Base-by-base conservation (phyloP, 2,329 filamentous ascomycete genomes). In the Akanthomyces uredinophilus region DNA sequence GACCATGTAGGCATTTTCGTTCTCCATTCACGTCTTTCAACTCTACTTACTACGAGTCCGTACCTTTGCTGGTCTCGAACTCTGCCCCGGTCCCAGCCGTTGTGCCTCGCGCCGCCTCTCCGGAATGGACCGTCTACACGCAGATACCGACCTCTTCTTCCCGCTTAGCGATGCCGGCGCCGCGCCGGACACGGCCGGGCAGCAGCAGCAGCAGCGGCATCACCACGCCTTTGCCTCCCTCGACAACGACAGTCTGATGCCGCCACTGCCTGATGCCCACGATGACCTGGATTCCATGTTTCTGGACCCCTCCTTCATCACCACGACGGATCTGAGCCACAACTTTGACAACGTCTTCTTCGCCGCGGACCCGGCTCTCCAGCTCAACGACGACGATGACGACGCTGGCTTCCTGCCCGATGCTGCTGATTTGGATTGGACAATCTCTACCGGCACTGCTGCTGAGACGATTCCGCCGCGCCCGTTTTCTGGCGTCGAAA, bases 101-200 rank as follows among this genome's bases (percentile, higher is more conserved):
- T 35, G 6, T 35, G 13, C 37, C 37, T 39, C 32, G 32, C 32
- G 37, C 16, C 14, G 18, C 32, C 6, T 29, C 18, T 37, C 18
- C 7, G 59, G 59, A 5, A 61, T 61, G 59, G 59, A 61, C 50
- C 57, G 20, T 50, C 37, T 52, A 47, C 47, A 41, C 35, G 22
- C 20, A 13, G 59, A 61, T 27, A 16, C 13, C 50, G 50, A 61
- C 22, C 29, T 47, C 41, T 22, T 61, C 51, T 49, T 61, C 32
- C 51, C 50, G 11, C n/a, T 54, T 46, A 49, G 59, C 50, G 50
- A 61, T 61, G 59, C 50, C 59, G 41, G 59, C 41, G 20, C 16
- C 51, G 50, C 50, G 20, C 50, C 59, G 50, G 51, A 41, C 49
- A 54, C 58, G 37, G 52, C 52, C 37, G n/a, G 11, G 39, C 20